Base-by-base conservation (phyloP, 164 flowering plant genomes). In the Euptelea pleiosperma region DNA sequence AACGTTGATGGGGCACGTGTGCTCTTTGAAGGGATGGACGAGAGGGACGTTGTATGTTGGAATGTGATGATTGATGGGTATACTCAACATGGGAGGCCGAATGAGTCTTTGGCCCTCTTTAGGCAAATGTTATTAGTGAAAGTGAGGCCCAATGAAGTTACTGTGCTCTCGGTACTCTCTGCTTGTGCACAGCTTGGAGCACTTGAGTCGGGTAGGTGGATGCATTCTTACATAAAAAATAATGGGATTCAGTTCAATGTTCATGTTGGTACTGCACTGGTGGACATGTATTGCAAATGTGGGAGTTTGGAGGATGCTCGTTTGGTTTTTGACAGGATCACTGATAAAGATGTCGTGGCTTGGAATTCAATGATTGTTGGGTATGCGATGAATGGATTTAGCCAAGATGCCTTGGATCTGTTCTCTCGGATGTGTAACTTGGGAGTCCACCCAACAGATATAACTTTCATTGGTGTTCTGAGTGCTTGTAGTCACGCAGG, bases 301-400 rank as follows among this genome's bases (percentile, higher is more conserved):
- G 89, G 97, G 10, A 82, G 87, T 62, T 69, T 86, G 70, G 91
- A 86, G 51, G 89, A 87, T 64, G 93, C 93, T 2, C 71, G 73
- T 29, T 35, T 65, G 51, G 86, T 84, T 19, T 87, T 90, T 50
- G 81, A 84, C 49, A 45, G 26, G 31, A 79, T 82, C 8, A 36
- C 19, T 3, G 44, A 62, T 16, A 88, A 78, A 70, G 97, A 88
- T 63, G 77, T 77, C 2, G 78, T 91, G 15, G 83, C 79, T 8
- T 88, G 93, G 85, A 91, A 86, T 63, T 66, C 96, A 0, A 88
- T 91, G 89, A 80, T 91, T 52, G 67, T 63, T 1, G 96, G 85
- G 21, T 86, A 78, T 61, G 85, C 89, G 12, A 76, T 78, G 74
- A 89, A 91, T 41, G 97, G 97, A 22, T 71, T 68, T 39, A 67